A percentile compares a stretch with the other conserved stretches of the same genome.
Evolutionary conservation across 176 grass and related monocot genomes (phyloP).

Genomic region (Oryza rufipogon): DNA sequence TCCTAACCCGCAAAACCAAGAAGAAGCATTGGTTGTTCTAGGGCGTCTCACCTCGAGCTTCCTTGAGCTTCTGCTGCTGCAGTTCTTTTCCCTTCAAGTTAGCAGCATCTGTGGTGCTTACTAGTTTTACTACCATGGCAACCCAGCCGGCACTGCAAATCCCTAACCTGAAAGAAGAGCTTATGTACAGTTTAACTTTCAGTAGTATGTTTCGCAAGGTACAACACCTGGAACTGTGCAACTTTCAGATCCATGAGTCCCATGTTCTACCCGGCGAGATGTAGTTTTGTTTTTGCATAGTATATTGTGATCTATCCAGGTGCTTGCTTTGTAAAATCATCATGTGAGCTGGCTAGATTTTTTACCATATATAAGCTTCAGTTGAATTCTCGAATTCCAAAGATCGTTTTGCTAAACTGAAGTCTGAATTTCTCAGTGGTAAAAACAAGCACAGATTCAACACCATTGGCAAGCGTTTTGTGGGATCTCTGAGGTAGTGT

Average conservation of each 20-base stretch:
- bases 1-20: constrained; percentile 66
- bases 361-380: not conserved
- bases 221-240: constrained; percentile 20
- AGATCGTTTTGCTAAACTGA: not conserved
- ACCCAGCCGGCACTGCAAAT: not conserved
- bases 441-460: not conserved
- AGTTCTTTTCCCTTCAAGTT: constrained; percentile 7
- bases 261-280: not conserved
- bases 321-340: not conserved
- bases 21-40: constrained; percentile 93
- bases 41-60: constrained; percentile 13
- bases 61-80: constrained; percentile 2
- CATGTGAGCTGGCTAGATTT: not conserved
- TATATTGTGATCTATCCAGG: not conserved
- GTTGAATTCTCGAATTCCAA: not conserved
- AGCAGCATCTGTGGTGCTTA: not conserved
- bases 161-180: not conserved
- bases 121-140: not conserved
- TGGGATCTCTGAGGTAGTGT: too few species aligned
- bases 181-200: constrained; percentile 40
- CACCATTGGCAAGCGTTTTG: too few species aligned
- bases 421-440: not conserved
- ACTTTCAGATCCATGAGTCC: constrained; percentile 10
- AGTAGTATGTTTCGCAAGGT: constrained; percentile 14
- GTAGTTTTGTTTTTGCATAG: not conserved